phyloP scores from a whole-genome alignment of 192 early-diverging fungal genomes.

The Coemansia sp. region DNA sequence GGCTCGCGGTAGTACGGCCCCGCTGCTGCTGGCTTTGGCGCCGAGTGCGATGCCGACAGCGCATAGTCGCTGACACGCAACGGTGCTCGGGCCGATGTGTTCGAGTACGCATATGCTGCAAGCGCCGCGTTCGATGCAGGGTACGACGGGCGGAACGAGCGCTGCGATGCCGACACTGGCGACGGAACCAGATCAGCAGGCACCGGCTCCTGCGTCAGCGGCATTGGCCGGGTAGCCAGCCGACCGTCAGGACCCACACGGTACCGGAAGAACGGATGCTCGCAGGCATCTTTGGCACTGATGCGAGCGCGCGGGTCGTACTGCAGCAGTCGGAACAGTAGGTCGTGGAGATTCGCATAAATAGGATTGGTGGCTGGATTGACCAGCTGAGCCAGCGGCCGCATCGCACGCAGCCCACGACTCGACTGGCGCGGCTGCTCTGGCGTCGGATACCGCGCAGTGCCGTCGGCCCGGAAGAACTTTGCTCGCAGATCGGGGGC shows the following conservation, averaged over 20 bases:
- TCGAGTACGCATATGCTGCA: constrained; percentile 18
- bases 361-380: constrained; percentile 50
- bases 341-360: constrained; percentile 61
- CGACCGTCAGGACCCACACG: constrained; percentile 54
- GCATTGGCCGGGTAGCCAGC: constrained; percentile 17
- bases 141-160: constrained; percentile 30
- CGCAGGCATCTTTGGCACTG: constrained; percentile 77
- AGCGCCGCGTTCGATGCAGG: constrained; percentile 9
- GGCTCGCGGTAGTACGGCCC: constrained; percentile 36
- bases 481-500: constrained; percentile 31
- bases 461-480: constrained; percentile 44
- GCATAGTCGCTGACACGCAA: constrained; percentile 41
- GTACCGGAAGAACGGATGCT: constrained; percentile 81
- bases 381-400: constrained; percentile 50
- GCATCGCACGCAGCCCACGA: constrained; percentile 48
- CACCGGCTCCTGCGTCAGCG: constrained; percentile 11
- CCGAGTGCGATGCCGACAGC: constrained; percentile 15
- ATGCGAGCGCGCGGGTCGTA: constrained; percentile 82
- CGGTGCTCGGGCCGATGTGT: constrained; percentile 15
- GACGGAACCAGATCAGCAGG: constrained; percentile 15
- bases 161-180: constrained; percentile 15
- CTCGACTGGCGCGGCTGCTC: constrained; percentile 43
- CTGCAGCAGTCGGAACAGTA: constrained; percentile 71
- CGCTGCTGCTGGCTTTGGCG: constrained; percentile 4
- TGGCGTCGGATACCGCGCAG: constrained; percentile 38